Evolutionary conservation across 163 green algal species (phyloP).

Genomic region (Chlamydomonas reinhardtii): DNA sequence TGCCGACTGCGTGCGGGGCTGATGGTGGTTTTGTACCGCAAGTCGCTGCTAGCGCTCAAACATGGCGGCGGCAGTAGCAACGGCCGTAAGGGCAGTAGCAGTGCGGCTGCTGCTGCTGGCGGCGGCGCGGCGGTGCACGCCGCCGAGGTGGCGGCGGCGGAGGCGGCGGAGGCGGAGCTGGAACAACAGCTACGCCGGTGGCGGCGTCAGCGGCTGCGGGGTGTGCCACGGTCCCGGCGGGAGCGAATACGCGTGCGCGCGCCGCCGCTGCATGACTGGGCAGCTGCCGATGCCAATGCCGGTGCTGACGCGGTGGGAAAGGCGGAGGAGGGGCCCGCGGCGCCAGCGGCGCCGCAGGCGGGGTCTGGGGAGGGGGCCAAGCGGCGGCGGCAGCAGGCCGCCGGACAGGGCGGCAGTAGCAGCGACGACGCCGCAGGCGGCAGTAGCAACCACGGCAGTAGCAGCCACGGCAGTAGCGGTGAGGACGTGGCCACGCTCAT

Average conservation of each 20-base stretch:
- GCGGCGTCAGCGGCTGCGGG: no score
- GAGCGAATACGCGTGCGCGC: no score
- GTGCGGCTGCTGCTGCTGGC: not conserved
- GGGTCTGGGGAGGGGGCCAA: not conserved
- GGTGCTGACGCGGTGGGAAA: no score
- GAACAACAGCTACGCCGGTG: no score
- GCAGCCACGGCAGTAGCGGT: no score
- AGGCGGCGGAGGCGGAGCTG: not conserved
- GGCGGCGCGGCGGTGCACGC: not conserved
- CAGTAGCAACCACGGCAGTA: not conserved
- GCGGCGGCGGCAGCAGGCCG: no score
- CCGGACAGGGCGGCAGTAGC: not conserved
- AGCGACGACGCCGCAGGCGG: not conserved
- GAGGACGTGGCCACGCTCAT: conserved; percentile 68
- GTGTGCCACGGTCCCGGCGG: no score
- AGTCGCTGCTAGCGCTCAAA: conserved; percentile 40
- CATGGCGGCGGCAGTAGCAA: not conserved
- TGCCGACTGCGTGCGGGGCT: conserved; percentile 69
- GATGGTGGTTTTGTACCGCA: conserved; percentile 56
- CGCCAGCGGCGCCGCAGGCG: not conserved
- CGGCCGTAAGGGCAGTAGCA: not conserved
- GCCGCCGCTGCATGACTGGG: no score
- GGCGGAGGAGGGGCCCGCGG: no score
- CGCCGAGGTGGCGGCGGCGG: not conserved
- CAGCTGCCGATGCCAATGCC: no score